Percentiles rank a stretch among this genome's conserved stretches.
phyloP scores from a whole-genome alignment of 805 yeast species.

The Yarrowia osloensis region DNA sequence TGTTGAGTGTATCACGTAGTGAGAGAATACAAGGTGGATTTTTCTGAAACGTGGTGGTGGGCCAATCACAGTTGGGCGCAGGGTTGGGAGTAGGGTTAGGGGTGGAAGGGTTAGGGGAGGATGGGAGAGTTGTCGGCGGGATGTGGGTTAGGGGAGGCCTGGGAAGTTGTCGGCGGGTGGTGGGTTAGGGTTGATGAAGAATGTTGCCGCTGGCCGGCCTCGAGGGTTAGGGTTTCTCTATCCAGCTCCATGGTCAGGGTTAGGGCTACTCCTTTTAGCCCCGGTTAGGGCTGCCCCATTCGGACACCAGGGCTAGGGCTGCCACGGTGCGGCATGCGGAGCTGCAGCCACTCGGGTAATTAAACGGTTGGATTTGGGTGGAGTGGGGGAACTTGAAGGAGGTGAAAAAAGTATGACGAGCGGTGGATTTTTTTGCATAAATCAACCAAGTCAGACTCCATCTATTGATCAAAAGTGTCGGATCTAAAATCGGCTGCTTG shows the following conservation, averaged over 20 bases:
- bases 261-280: too few relatives aligned
- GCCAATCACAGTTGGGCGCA: slow-evolving; percentile 24
- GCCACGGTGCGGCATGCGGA: not conserved
- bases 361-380: not conserved
- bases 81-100: slow-evolving; percentile 3
- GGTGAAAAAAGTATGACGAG: not conserved
- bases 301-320: too few relatives aligned
- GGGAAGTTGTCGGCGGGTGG: too few relatives aligned
- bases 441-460: too few relatives aligned
- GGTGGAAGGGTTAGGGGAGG: not conserved
- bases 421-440: not conserved
- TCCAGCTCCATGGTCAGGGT: not conserved
- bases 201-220: too few relatives aligned
- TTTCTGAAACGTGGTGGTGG: slow-evolving; percentile 19
- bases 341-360: not conserved
- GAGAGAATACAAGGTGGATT: slow-evolving; percentile 21
- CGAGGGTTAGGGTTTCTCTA: not conserved
- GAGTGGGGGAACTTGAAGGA: not conserved
- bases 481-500: too few relatives aligned
- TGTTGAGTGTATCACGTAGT: slow-evolving; percentile 30
- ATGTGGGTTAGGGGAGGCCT: not conserved
- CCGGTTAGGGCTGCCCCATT: too few relatives aligned
- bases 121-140: too few relatives aligned
- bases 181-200: too few relatives aligned
- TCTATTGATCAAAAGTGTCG: too few relatives aligned